phyloP scores from a whole-genome alignment of 768 basidiomycete genomes.

The Kwoniella sp. region DNA sequence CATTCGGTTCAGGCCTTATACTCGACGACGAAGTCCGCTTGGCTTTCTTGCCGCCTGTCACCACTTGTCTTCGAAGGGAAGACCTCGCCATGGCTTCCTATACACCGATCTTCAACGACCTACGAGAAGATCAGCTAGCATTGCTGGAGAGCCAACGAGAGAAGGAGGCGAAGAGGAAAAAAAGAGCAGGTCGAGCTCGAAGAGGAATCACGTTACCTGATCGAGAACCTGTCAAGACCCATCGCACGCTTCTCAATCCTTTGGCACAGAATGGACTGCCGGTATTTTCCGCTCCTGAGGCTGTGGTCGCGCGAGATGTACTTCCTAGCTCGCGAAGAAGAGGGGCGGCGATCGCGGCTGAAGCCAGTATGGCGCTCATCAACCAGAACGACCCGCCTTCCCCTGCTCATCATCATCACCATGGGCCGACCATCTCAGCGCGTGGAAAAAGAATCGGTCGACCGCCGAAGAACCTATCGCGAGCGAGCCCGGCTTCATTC shows the following conservation, averaged over 20 bases:
- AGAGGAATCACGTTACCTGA: conserved; percentile 77
- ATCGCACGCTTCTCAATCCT: conserved; percentile 65
- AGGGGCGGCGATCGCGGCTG: conserved; percentile 90
- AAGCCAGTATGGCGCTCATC: conserved; percentile 72
- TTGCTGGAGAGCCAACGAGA: conserved; percentile 88
- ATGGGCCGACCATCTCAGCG: conserved; percentile 17
- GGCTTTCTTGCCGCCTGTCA: conserved; percentile 77
- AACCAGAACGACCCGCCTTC: conserved; percentile 57
- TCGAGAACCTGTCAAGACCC: conserved; percentile 86
- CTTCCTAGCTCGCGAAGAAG: conserved; percentile 69
- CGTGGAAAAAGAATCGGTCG: conserved; percentile 21
- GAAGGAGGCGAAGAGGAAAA: conserved; percentile 73
- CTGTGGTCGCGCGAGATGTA: conserved; percentile 59
- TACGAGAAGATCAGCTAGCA: conserved; percentile 86
- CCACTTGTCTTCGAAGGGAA: conserved; percentile 67
- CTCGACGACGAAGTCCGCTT: conserved; percentile 88
- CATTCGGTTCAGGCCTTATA: conserved; percentile 73
- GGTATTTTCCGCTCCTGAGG: conserved; percentile 13
- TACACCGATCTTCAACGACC: conserved; percentile 85
- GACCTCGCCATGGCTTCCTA: conserved; percentile 68
- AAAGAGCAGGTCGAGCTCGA: conserved; percentile 80
- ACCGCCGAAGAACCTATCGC: conserved; percentile 21
- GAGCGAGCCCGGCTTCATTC: conserved; percentile 29
- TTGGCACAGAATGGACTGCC: conserved; percentile 46
- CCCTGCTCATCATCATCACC: conserved; percentile 61